Percentiles rank a stretch among this genome's conserved stretches.
Conservation (phyloP, 805 yeast species). For the Saturnispora sekii region DNA sequence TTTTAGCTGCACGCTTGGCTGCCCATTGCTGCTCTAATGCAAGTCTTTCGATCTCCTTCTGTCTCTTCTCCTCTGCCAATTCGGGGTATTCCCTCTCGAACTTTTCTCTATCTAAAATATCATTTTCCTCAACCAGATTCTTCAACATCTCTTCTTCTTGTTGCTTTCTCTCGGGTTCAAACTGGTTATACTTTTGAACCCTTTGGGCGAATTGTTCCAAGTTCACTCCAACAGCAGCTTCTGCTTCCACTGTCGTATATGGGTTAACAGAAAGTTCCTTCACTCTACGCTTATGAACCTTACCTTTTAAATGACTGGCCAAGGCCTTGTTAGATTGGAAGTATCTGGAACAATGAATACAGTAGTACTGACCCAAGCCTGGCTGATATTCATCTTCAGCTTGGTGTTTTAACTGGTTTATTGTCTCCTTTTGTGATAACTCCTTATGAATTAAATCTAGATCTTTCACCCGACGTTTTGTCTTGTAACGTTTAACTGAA, state of each 20-base stretch:
- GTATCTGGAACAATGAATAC: slow-evolving; percentile 90
- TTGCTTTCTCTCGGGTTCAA: slow-evolving; percentile 36
- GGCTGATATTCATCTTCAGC: slow-evolving; percentile 83
- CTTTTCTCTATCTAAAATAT: slow-evolving; percentile 23
- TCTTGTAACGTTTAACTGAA: slow-evolving; percentile 77
- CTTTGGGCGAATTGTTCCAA: slow-evolving; percentile 54
- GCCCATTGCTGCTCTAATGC: slow-evolving; percentile 4
- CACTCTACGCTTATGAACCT: slow-evolving; percentile 80
- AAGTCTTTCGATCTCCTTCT: slow-evolving; percentile 4
- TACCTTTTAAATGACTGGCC: slow-evolving; percentile 61
- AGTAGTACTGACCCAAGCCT: slow-evolving; percentile 91
- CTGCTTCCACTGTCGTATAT: slow-evolving; percentile 79
- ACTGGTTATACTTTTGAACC: slow-evolving; percentile 47
- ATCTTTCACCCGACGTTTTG: slow-evolving; percentile 80
- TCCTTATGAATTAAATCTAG: slow-evolving; percentile 77
- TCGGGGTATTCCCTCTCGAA: slow-evolving; percentile 22
- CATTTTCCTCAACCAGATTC: slow-evolving; percentile 24
- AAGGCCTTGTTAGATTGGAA: slow-evolving; percentile 70
- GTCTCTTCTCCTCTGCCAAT: slow-evolving; percentile 12
- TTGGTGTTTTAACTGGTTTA: slow-evolving; percentile 62
- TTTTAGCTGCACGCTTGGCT: slow-evolving; percentile 1
- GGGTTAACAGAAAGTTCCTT: slow-evolving; percentile 70
- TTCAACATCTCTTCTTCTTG: slow-evolving; percentile 31
- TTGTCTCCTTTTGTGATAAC: slow-evolving; percentile 52
- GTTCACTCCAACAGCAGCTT: slow-evolving; percentile 81